Percentiles rank a stretch among this genome's conserved stretches.
Evolutionary conservation across 495 filamentous ascomycete species (phyloP).

Genomic region (Neurospora sp.): DNA sequence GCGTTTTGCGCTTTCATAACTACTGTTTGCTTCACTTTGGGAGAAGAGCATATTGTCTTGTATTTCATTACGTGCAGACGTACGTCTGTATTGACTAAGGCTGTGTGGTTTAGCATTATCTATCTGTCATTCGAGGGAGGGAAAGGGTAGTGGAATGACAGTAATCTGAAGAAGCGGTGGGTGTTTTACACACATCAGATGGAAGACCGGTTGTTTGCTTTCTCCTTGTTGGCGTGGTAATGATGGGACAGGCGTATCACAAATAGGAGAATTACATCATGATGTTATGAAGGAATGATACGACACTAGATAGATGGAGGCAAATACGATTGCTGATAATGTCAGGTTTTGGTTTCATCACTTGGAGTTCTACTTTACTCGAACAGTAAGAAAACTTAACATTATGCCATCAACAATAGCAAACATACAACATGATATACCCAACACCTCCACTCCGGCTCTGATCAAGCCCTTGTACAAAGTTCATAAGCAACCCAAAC

Average conservation of each 20-base stretch:
- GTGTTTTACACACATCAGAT: background rate
- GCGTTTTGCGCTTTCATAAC: background rate
- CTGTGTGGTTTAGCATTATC: background rate
- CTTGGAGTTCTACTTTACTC: background rate
- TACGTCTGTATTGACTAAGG: background rate
- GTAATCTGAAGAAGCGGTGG: background rate
- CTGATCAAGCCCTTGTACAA: background rate
- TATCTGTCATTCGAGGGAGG: background rate
- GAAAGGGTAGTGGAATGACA: background rate
- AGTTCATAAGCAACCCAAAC: background rate
- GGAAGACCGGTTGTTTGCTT: background rate
- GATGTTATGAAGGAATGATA: conserved; percentile 1
- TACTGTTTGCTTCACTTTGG: background rate
- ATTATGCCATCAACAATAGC: background rate
- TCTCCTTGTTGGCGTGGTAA: background rate
- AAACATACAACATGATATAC: background rate
- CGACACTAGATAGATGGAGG: background rate
- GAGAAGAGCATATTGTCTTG: background rate
- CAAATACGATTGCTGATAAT: background rate
- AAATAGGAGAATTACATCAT: background rate
- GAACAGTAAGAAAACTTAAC: background rate
- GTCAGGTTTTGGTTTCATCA: background rate
- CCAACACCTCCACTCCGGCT: background rate
- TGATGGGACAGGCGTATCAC: background rate
- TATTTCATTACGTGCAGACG: background rate